These are phyloP conservation scores for Phytopythium kandeliae DNA, from an alignment of 352 stramenopile genomes.

Conservation along the genomic window DNA sequence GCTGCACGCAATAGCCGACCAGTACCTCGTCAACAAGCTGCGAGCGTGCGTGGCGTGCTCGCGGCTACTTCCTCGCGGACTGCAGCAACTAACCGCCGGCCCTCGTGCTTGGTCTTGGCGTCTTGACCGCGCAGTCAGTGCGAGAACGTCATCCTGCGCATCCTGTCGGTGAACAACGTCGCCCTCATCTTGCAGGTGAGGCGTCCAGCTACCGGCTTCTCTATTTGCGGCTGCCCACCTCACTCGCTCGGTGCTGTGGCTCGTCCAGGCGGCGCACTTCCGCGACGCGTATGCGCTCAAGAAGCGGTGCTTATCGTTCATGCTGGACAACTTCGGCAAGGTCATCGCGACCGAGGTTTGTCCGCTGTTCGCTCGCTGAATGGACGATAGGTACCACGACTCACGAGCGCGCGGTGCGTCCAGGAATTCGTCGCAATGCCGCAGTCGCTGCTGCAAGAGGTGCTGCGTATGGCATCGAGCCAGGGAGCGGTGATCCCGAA, in stretches of 20 bases:
- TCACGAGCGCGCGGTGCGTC: background rate
- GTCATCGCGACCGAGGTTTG: slow-evolving; percentile 65
- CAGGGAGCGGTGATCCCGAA: slow-evolving; percentile 69
- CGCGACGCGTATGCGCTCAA: slow-evolving; percentile 68
- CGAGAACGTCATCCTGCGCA: slow-evolving; percentile 61
- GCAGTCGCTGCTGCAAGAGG: slow-evolving; percentile 63
- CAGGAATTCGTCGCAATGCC: slow-evolving; percentile 62
- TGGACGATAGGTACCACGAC: slow-evolving; percentile 1
- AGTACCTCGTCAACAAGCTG: slow-evolving; percentile 73
- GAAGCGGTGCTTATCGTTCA: slow-evolving; percentile 74
- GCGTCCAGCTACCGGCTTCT: background rate
- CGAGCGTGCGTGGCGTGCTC: slow-evolving; percentile 23
- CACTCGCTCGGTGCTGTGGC: background rate
- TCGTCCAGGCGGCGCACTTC: slow-evolving; percentile 55
- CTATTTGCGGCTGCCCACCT: background rate
- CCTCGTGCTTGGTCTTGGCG: background rate
- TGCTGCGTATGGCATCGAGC: slow-evolving; percentile 53
- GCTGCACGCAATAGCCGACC: slow-evolving; percentile 75
- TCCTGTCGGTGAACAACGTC: slow-evolving; percentile 73
- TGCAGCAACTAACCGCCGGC: background rate
- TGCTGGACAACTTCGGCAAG: slow-evolving; percentile 73
- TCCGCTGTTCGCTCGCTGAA: background rate
- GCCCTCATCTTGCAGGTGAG: slow-evolving; percentile 59
- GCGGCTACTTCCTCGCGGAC: background rate
- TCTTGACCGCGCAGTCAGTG: slow-evolving; percentile 37